Conservation (phyloP, 2,329 filamentous ascomycete genomes). For the Pyricularia sp. region DNA sequence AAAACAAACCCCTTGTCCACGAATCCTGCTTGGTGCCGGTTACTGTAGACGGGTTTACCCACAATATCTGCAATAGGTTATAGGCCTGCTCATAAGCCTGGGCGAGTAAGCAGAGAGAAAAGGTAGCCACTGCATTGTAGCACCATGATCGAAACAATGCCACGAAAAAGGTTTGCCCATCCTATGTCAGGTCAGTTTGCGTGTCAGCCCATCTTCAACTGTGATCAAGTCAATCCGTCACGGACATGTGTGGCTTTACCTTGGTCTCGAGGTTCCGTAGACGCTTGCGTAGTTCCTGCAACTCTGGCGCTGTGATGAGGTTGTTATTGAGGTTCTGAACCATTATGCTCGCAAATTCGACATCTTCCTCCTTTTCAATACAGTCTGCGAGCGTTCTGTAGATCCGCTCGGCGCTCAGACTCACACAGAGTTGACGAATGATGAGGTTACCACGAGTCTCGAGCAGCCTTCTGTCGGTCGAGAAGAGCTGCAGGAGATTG, state of each 20-base stretch:
- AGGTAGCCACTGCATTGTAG: slow-evolving; percentile 95
- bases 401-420: slow-evolving; percentile 86
- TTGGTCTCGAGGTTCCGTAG: slow-evolving; percentile 84
- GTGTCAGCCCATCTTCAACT: slow-evolving; percentile 6
- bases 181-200: slow-evolving; percentile 36
- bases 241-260: slow-evolving; percentile 33
- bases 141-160: slow-evolving; percentile 95
- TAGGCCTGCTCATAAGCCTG: slow-evolving; percentile 98
- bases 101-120: slow-evolving; percentile 87
- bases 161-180: slow-evolving; percentile 93
- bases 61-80: slow-evolving; percentile 93
- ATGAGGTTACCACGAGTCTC: slow-evolving; percentile 94
- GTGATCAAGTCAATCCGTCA: neutral
- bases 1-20: neutral
- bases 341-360: slow-evolving; percentile 99
- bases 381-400: slow-evolving; percentile 94
- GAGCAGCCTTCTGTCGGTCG: slow-evolving; percentile 81
- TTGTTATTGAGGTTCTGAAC: slow-evolving; percentile 99
- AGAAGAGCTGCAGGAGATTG: slow-evolving; percentile 88
- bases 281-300: slow-evolving; percentile 82
- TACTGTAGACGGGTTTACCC: slow-evolving; percentile 21
- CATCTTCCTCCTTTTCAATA: slow-evolving; percentile 93
- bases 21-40: neutral
- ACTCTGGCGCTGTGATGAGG: slow-evolving; percentile 90
- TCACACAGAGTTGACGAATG: slow-evolving; percentile 88